Percentiles rank a stretch among this genome's conserved stretches.
These are phyloP conservation scores for Rhodotorula glutinis DNA, from an alignment of 1,284 basidiomycete species.

Conservation along the genomic window DNA sequence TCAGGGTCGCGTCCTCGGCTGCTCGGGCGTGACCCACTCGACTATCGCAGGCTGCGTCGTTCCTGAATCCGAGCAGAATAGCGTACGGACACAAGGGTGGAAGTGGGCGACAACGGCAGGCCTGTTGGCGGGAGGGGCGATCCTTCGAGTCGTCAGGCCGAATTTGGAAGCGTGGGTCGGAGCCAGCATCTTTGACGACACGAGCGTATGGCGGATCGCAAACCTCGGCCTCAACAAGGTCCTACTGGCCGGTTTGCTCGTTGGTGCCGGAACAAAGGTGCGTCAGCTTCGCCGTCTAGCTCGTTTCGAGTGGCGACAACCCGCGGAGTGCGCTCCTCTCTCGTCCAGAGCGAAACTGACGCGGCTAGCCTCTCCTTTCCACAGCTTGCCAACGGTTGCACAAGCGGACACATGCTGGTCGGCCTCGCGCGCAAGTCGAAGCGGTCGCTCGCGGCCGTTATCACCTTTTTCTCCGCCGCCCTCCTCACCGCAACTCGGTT, in stretches of 20 bases:
- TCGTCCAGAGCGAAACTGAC: background rate
- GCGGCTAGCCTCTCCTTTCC: background rate
- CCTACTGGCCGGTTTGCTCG: conserved; percentile 32
- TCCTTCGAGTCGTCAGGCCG: conserved; percentile 34
- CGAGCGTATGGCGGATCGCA: background rate
- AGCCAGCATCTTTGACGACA: conserved; percentile 40
- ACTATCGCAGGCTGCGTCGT: conserved; percentile 17
- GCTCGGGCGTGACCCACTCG: conserved; percentile 45
- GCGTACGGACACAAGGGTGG: conserved; percentile 2
- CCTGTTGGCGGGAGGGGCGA: conserved; percentile 41
- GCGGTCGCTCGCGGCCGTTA: conserved; percentile 43
- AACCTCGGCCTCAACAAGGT: background rate
- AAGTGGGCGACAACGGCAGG: conserved; percentile 35
- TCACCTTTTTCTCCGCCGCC: conserved; percentile 45
- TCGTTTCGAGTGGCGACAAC: background rate
- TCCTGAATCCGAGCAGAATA: background rate
- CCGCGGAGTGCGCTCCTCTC: too few species aligned
- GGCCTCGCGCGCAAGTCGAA: conserved; percentile 45
- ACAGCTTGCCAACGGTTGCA: conserved; percentile 46
- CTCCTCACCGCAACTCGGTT: conserved; percentile 38
- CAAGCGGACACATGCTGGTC: conserved; percentile 46
- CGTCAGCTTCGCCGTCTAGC: background rate
- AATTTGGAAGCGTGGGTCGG: conserved; percentile 39
- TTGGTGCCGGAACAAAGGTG: conserved; percentile 46
- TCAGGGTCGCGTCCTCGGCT: conserved; percentile 44